Evolutionary conservation across 1,139 yeast species (phyloP), one percentile per base, ranked within the genome.

Genomic region (Petasospora fabianii): DNA sequence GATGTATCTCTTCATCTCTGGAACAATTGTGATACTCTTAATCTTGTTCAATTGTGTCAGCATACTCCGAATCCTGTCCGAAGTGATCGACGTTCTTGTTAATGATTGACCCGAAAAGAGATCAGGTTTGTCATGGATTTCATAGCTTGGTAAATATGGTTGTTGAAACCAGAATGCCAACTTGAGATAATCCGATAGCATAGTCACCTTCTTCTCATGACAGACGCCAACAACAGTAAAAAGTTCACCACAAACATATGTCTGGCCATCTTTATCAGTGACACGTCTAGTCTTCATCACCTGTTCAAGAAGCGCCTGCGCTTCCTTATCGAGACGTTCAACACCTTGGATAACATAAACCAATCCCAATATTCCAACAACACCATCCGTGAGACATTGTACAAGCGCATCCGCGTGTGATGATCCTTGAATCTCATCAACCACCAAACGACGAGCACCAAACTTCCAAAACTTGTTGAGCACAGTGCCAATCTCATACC

Each of bases 1-100:
- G 51, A 75, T 68, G 50, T 77, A 77, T n/a, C 78, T 56, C 32
- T 55, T 54, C 28, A 77, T 60, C 37, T 77, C 81, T 0, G 76
- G 68, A 1, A 64, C 62, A 13, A 73, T 55, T 1, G 51, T 52
- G 9, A 74, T 62, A 8, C 44, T 16, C 10, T 35, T 36, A n/a
- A 58, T 42, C 17, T 38, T 30, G 2, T 32, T 24, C 12, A 56
- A 38, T 10, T 49, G 27, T 9, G 31, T 28, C 3, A 55, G 24
- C 13, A 45, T 20, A 11, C 37, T 32, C 11, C 44, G 22, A 6
- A 38, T 30, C 10, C 20, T 22, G 3, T 22, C 38, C 4, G 35
- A 14, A 8, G 40, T 16, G 17, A 14, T 24, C 9, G 32, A 24
- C 14, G 17, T 7, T 24, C 16, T 32, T 24, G 5, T 16, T 14